phyloP scores from a whole-genome alignment of 306 rosid species.

The Casuarina glauca region DNA sequence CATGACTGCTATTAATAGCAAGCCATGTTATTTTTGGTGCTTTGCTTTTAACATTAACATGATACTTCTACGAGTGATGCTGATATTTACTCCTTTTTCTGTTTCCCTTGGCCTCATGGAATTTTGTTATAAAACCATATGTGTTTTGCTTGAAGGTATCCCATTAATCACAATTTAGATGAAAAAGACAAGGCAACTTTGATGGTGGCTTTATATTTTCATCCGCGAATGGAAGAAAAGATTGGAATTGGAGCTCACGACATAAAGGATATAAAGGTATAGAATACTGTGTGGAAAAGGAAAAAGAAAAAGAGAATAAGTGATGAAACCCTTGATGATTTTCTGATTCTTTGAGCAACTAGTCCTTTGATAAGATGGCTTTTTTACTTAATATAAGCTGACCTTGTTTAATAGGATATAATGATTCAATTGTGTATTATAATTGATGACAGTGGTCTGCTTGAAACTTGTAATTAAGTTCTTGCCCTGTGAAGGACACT shows the following conservation, averaged over 20 bases:
- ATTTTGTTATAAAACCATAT: slow-evolving; percentile 15
- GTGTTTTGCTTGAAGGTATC: slow-evolving; percentile 55
- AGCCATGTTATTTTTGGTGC: background rate
- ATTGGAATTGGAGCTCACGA: slow-evolving; percentile 58
- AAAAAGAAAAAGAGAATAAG: background rate
- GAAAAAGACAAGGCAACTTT: slow-evolving; percentile 57
- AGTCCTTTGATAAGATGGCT: background rate
- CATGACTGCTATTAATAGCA: background rate
- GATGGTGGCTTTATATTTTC: slow-evolving; percentile 64
- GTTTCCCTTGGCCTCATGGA: background rate
- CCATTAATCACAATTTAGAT: slow-evolving; percentile 49
- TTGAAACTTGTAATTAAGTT: too few relatives aligned
- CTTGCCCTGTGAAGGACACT: too few relatives aligned
- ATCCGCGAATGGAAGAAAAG: slow-evolving; percentile 63
- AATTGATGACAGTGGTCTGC: too few relatives aligned
- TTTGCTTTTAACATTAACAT: background rate
- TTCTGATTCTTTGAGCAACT: background rate
- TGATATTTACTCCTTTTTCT: background rate
- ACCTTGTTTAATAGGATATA: too few relatives aligned
- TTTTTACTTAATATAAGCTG: background rate
- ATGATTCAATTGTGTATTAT: too few relatives aligned
- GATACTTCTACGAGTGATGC: background rate
- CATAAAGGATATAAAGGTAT: slow-evolving; percentile 54
- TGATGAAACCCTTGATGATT: background rate
- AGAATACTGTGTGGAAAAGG: background rate